Evolutionary conservation across 306 rosid species (phyloP), one percentile per base, ranked within the genome.

Genomic region (Trichosanthes cucumerina): DNA sequence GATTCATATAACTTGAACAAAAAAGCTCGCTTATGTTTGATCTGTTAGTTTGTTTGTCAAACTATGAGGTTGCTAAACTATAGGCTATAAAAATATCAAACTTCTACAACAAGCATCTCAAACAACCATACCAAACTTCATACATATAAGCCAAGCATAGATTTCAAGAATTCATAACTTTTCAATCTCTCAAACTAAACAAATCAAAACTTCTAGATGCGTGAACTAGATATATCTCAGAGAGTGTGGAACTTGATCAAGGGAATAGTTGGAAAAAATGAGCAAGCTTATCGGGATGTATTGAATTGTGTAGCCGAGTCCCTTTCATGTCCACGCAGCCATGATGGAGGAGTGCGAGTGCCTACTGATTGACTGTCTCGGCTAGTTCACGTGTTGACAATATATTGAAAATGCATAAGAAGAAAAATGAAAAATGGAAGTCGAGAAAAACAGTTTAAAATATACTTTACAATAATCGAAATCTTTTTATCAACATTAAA

Each of bases 201-300:
- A 66, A 38, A 10, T 19, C 3, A 10, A 66, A 39, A 66, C 49
- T 19, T 68, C 28, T 9, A 38, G 3, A 66, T 3, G 6, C 4
- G 49, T 19, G 74, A 38, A 38, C 50, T n/a, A 38, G 15, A 66
- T 38, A 39, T 38, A n/a, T 66, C 7, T 9, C 15, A 68, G 74
- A 68, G 52, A n/a, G 16, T 39, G 0, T 68, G 53, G 33, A 68
- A 68, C 52, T 39, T 68, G 33, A 68, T 33, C 23, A 1, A 68
- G 75, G 33, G 75, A 68, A 11, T 68, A 68, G 52, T 68, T 68
- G 75, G 23, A 34, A 18, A 18, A n/a, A 70, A 68, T 12, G 76
- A 14, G 12, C 54, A 70, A 70, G 38, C 76, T 70, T 70, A 44
- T 70, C 38, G 47, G 75, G 76, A 70, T 43, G 76, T 70, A 41